phyloP scores from a whole-genome alignment of 345 rosid genomes.

The Eucalyptus lansdowneana region DNA sequence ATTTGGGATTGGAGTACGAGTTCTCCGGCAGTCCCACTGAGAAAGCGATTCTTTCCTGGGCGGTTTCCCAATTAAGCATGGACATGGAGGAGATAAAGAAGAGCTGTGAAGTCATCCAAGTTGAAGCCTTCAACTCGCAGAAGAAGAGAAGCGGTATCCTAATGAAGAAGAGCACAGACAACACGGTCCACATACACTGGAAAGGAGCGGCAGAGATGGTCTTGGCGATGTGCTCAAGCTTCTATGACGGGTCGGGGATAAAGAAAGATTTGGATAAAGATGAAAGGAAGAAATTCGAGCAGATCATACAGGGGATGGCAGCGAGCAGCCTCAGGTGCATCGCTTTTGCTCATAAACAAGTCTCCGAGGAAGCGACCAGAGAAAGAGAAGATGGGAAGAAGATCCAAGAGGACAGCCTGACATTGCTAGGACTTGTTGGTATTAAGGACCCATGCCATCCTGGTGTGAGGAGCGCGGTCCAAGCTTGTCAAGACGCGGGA shows the following conservation, averaged over 20 bases:
- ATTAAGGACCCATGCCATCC: conserved; percentile 66
- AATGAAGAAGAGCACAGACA: conserved; percentile 18
- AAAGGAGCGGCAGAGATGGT: conserved; percentile 75
- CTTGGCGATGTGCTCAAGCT: conserved; percentile 52
- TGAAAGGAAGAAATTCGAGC: conserved; percentile 17
- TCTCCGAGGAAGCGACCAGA: background rate
- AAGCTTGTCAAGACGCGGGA: conserved; percentile 57
- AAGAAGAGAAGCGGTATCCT: conserved; percentile 59
- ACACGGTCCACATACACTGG: conserved; percentile 41
- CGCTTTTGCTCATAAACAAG: conserved; percentile 49
- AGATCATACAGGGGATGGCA: conserved; percentile 50
- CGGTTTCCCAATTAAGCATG: conserved; percentile 21
- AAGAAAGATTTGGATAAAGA: conserved; percentile 8
- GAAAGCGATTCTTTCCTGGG: conserved; percentile 70
- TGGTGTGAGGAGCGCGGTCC: conserved; percentile 51
- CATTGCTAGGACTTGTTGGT: conserved; percentile 51
- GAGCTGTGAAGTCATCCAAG: conserved; percentile 24
- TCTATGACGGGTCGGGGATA: conserved; percentile 33
- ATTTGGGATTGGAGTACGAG: conserved; percentile 13
- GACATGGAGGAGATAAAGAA: conserved; percentile 22
- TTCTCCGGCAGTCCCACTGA: conserved; percentile 61
- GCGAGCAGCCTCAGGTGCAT: conserved; percentile 37
- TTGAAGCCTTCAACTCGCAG: conserved; percentile 58
- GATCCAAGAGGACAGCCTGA: conserved; percentile 29
- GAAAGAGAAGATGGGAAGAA: background rate